These are phyloP conservation scores for Talaromyces sp. DNA, from an alignment of 2,329 filamentous ascomycete species.

Conservation along the genomic window DNA sequence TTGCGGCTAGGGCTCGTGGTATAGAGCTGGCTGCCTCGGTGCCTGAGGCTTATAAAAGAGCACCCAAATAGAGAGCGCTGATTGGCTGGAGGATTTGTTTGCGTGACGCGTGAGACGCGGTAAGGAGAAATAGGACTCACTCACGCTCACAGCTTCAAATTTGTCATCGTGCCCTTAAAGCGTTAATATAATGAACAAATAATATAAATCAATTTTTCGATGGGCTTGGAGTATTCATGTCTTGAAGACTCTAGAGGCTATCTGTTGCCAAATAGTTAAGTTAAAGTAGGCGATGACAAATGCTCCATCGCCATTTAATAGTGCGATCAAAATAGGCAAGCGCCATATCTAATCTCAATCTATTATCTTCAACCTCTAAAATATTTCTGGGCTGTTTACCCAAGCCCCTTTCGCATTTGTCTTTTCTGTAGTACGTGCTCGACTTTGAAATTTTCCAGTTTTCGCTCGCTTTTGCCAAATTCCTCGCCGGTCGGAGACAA, in stretches of 20 bases:
- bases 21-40: neutral
- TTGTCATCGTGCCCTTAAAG: neutral
- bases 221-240: too few relatives aligned
- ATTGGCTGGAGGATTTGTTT: constrained; percentile 7
- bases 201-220: neutral
- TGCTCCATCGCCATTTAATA: constrained; percentile 8
- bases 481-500: neutral
- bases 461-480: neutral
- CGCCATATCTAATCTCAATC: constrained; percentile 10
- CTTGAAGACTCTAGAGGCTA: neutral
- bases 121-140: neutral
- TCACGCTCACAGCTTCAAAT: neutral
- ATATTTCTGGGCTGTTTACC: neutral
- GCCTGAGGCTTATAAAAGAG: neutral
- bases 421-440: neutral
- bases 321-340: constrained; percentile 10
- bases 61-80: neutral
- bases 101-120: constrained; percentile 17
- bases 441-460: neutral
- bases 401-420: neutral
- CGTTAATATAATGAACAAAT: neutral
- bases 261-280: neutral
- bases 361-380: constrained; percentile 2
- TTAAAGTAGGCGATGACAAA: constrained; percentile 5
- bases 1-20: neutral